Evolutionary conservation across 176 grass and related monocot genomes (phyloP), one percentile per base, ranked within the genome.

Genomic region (Oryza meyeriana): DNA sequence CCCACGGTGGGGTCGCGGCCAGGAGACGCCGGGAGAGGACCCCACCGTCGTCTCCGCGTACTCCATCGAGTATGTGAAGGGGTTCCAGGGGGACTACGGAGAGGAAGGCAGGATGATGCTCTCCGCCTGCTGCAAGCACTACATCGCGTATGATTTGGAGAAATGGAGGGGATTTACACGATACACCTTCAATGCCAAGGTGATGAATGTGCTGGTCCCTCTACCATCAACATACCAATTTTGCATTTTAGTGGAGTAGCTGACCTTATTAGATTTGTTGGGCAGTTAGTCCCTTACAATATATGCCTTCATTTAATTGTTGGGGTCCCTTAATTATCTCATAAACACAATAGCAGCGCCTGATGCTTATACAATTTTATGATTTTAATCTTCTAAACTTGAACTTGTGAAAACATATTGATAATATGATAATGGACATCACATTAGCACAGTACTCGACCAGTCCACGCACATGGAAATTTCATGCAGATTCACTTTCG

Each of bases 21-120:
- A 98, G 87, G 96, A 98, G 87, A 98, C 96, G 8, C 93, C 96
- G 55, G 93, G 90, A 11, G 96, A 98, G 84, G 96, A 98, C 67
- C 90, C 96, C 14, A 40, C 92, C 69, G 84, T 93, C 38, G 76
- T 81, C 14, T 72, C 95, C 26, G 82, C 86, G 1, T 98, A 88
- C 84, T 86, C 96, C 13, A 18, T 98, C 66, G 84, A 98, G 79
- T 93, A 93, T 44, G 90, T 98, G 16, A 91, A 78, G 31, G 93
- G 96, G 0, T 98, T 98, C 85, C 93, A 95, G 71, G 87, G 91
- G 59, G 84, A 91, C 64, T 28, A 93, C 35, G 84, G 71, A 4
- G n/a, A 71, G 30, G 84, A 74, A 4, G 82, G 79, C 3, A 70
- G 69, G 47, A 86, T 98, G 45, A 93, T 87, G 90, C 92, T 98